These are phyloP conservation scores for Colletotrichum sublineola DNA, from an alignment of 2,329 filamentous ascomycete species.

Conservation along the genomic window DNA sequence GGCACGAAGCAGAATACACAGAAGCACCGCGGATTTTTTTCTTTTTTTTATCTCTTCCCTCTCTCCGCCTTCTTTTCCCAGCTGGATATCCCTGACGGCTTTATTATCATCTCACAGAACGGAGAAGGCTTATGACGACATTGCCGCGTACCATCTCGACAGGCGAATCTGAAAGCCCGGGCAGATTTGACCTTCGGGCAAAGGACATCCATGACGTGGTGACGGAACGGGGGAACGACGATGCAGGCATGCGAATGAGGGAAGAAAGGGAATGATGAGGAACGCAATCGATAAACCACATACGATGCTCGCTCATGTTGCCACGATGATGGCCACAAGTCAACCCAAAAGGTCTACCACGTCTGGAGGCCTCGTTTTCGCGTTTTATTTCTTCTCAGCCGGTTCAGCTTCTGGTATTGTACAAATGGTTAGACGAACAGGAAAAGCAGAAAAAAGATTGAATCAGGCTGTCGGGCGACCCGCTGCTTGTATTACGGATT, in stretches of 20 bases:
- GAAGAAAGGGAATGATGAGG: slow-evolving; percentile 11
- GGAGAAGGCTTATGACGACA: slow-evolving; percentile 25
- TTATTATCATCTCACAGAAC: slow-evolving; percentile 23
- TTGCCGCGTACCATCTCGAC: slow-evolving; percentile 17
- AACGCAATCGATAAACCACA: slow-evolving; percentile 3
- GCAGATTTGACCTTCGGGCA: slow-evolving; percentile 9
- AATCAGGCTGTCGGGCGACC: slow-evolving; percentile 19
- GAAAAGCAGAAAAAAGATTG: slow-evolving; percentile 29
- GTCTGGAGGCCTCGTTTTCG: background rate
- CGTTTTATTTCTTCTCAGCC: background rate
- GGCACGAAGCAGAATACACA: slow-evolving; percentile 5
- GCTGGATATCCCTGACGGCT: background rate
- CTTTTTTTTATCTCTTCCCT: background rate
- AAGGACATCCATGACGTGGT: slow-evolving; percentile 10
- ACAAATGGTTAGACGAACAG: slow-evolving; percentile 37
- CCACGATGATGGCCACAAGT: background rate
- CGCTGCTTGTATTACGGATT: slow-evolving; percentile 12
- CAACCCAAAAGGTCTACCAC: background rate
- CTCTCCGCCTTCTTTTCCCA: background rate
- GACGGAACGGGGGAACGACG: slow-evolving; percentile 27
- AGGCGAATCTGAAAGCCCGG: background rate
- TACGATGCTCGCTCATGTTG: background rate
- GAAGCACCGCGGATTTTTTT: background rate
- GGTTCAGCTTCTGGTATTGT: slow-evolving; percentile 26
- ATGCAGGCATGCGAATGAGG: slow-evolving; percentile 23